phyloP scores from a whole-genome alignment of 305 asterid genomes.

The Andrographis paniculata region DNA sequence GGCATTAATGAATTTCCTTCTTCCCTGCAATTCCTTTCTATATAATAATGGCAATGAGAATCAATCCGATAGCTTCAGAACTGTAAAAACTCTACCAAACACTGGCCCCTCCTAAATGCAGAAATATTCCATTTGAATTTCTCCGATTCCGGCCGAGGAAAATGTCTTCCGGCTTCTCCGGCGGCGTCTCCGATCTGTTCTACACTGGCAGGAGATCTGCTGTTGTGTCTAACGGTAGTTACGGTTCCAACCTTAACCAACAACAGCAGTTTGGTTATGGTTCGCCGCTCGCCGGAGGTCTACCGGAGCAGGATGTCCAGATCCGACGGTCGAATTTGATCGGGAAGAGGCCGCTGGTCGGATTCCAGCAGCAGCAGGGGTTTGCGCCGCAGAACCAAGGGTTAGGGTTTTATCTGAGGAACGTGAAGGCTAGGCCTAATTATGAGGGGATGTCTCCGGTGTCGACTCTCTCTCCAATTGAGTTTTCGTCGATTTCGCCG shows the following conservation, averaged over 20 bases:
- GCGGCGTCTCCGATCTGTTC: slow-evolving; percentile 38
- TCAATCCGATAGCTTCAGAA: too few relatives aligned
- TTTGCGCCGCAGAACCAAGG: too few relatives aligned
- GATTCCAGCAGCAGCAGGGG: slow-evolving; percentile 43
- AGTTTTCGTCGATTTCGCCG: too few relatives aligned
- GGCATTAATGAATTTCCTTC: too few relatives aligned
- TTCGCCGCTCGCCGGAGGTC: slow-evolving; percentile 34
- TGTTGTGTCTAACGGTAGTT: slow-evolving; percentile 10
- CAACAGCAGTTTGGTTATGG: slow-evolving; percentile 26
- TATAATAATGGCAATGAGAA: too few relatives aligned
- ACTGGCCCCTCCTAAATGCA: too few relatives aligned
- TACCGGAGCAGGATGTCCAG: slow-evolving; percentile 32
- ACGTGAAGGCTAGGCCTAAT: slow-evolving; percentile 42
- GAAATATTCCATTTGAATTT: too few relatives aligned
- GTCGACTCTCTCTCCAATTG: slow-evolving; percentile 39
- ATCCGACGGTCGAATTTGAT: slow-evolving; percentile 37
- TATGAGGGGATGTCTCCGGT: slow-evolving; percentile 42
- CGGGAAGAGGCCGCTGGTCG: slow-evolving; percentile 50
- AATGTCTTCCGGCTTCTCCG: slow-evolving; percentile 49
- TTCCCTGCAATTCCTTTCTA: too few relatives aligned
- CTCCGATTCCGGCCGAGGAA: slow-evolving; percentile 4
- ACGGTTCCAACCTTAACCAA: slow-evolving; percentile 3
- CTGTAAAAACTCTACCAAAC: too few relatives aligned
- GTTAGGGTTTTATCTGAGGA: slow-evolving; percentile 39
- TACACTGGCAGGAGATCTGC: slow-evolving; percentile 23